Evolutionary conservation across 371 early-diverging fungal genomes (phyloP).

Genomic region (Coemansia sp.): DNA sequence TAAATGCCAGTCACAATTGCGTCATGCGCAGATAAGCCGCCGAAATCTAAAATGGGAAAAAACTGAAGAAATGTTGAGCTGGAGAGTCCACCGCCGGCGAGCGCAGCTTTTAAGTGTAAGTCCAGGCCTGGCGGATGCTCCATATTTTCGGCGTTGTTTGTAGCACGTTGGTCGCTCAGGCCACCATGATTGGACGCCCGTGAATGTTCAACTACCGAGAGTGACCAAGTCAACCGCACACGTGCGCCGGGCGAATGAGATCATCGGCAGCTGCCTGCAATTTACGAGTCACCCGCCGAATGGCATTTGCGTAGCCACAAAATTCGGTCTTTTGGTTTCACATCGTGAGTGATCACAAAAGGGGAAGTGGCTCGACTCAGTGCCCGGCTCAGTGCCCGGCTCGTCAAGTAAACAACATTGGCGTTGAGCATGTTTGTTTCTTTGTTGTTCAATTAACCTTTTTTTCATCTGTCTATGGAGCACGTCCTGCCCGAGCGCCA

Average conservation of each 20-base stretch:
- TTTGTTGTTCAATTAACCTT: not conserved
- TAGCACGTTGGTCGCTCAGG: not conserved
- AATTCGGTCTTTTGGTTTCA: no score
- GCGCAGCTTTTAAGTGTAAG: no score
- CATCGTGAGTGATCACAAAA: no score
- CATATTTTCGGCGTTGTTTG: not conserved
- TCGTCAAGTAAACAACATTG: no score
- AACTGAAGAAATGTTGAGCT: not conserved
- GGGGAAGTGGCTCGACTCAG: no score
- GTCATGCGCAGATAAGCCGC: no score
- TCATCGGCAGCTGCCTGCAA: not conserved
- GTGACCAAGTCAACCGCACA: not conserved
- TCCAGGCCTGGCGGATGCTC: no score
- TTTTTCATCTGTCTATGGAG: conserved; percentile 21
- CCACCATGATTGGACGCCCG: not conserved
- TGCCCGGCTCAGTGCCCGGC: no score
- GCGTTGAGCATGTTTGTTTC: not conserved
- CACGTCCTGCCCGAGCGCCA: conserved; percentile 69
- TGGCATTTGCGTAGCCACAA: no score
- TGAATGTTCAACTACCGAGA: not conserved
- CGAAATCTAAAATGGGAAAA: no score
- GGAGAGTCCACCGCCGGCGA: no score
- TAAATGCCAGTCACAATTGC: not conserved
- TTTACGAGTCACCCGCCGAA: not conserved
- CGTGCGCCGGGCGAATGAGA: not conserved